Conservation (phyloP, 2,329 filamentous ascomycete genomes). For the Mariannaea elegans region DNA sequence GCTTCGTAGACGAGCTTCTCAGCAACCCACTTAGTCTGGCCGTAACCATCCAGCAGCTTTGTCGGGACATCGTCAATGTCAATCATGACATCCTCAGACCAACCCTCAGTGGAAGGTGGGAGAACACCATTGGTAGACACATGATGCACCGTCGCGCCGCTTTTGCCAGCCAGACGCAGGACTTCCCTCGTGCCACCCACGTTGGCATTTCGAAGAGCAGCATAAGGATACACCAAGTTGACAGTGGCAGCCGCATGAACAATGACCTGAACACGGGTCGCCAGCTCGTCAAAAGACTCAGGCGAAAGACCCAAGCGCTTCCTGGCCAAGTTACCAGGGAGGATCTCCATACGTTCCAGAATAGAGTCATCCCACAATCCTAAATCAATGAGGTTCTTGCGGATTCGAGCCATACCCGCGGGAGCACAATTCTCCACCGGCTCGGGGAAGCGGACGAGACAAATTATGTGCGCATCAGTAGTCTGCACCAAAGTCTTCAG, state of each 20-base stretch:
- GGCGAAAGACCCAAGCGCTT: conserved; percentile 74
- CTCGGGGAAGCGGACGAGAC: conserved; percentile 77
- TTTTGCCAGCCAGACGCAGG: conserved; percentile 72
- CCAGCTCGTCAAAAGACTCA: conserved; percentile 72
- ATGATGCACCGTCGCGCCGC: conserved; percentile 78
- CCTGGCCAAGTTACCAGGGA: conserved; percentile 77
- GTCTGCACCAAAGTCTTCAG: conserved; percentile 73
- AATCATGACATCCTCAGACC: conserved; percentile 75
- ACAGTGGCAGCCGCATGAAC: conserved; percentile 82
- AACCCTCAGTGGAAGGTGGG: conserved; percentile 74
- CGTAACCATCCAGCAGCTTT: conserved; percentile 77
- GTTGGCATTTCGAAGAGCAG: conserved; percentile 76
- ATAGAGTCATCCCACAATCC: conserved; percentile 81
- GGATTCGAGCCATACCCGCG: conserved; percentile 75
- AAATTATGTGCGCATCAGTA: conserved; percentile 75
- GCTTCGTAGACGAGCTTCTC: conserved; percentile 79
- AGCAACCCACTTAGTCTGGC: conserved; percentile 84
- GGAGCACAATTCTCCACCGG: conserved; percentile 70
- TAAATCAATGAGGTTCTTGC: conserved; percentile 79
- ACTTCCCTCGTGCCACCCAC: conserved; percentile 83
- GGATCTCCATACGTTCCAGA: conserved; percentile 79
- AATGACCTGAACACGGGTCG: conserved; percentile 73
- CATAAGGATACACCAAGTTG: conserved; percentile 84
- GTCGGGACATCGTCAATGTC: conserved; percentile 73
- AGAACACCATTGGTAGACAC: conserved; percentile 84